Evolutionary conservation across 129 eudicot genomes (phyloP).

Genomic region (Solidago caesia): DNA sequence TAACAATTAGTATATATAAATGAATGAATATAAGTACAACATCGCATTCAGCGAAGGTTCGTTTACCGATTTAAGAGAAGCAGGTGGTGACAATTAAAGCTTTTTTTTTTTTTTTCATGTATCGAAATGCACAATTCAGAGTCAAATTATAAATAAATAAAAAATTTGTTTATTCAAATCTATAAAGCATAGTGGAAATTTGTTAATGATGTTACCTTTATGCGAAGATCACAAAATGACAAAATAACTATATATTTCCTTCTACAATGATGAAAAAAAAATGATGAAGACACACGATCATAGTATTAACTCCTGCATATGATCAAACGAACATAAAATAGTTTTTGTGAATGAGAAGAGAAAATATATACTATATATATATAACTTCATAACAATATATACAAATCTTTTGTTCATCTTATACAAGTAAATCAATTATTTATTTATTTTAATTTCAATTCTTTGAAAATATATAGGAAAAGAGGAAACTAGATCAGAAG

Average conservation of each 20-base stretch:
- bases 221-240: slow-evolving; percentile 16
- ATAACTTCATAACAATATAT: background rate
- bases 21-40: slow-evolving; percentile 31
- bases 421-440: background rate
- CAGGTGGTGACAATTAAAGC: slow-evolving; percentile 43
- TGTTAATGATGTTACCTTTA: slow-evolving; percentile 5
- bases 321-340: background rate
- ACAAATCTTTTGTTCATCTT: background rate
- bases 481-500: slow-evolving; percentile 22
- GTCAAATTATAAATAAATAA: slow-evolving; percentile 12
- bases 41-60: slow-evolving; percentile 42
- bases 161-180: slow-evolving; percentile 20
- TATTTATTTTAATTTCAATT: slow-evolving; percentile 21
- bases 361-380: too few relatives aligned
- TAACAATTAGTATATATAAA: slow-evolving; percentile 15
- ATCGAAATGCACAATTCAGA: slow-evolving; percentile 31
- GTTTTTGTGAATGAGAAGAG: background rate
- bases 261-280: slow-evolving; percentile 8
- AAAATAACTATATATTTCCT: slow-evolving; percentile 21
- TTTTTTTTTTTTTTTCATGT: background rate
- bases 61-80: slow-evolving; percentile 33
- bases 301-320: background rate
- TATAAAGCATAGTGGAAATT: slow-evolving; percentile 7
- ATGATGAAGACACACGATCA: slow-evolving; percentile 15
- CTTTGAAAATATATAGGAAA: background rate